These are phyloP conservation scores for Salvia splendens DNA, from an alignment of 257 asterid species.

Conservation along the genomic window DNA sequence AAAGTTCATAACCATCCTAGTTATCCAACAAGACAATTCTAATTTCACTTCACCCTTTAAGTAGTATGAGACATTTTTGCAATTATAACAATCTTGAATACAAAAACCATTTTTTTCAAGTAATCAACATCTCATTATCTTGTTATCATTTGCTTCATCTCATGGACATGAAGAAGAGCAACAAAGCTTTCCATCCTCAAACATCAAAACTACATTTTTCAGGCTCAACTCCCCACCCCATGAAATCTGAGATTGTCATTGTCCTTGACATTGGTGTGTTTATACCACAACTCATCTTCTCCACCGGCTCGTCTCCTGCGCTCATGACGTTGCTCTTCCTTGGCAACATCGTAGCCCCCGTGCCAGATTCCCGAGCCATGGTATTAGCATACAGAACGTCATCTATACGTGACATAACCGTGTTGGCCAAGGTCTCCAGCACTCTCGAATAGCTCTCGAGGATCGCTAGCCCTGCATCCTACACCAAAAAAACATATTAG, in stretches of 20 bases:
- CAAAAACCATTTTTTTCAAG: neutral
- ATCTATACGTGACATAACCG: conserved; percentile 70
- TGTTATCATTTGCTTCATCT: neutral
- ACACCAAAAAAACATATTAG: conserved; percentile 1
- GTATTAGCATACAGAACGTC: conserved; percentile 73
- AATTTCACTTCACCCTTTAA: neutral
- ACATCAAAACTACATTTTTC: conserved; percentile 21
- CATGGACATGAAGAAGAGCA: neutral
- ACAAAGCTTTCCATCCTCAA: conserved; percentile 16
- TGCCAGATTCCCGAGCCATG: neutral
- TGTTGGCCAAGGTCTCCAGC: conserved; percentile 81
- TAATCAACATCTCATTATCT: neutral
- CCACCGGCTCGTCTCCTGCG: conserved; percentile 38
- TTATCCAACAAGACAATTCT: neutral
- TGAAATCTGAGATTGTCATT: conserved; percentile 54
- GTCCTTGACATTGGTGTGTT: conserved; percentile 61
- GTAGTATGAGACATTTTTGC: neutral
- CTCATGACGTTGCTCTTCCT: neutral
- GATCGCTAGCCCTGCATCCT: conserved; percentile 75
- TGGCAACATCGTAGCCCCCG: conserved; percentile 40
- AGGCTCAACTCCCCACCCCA: conserved; percentile 71
- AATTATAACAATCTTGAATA: neutral
- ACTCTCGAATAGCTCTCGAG: conserved; percentile 91
- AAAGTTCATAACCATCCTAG: too few species aligned
- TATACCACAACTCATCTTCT: conserved; percentile 38